phyloP scores from a whole-genome alignment of 140 eudicot species.

The Cichorium intybus region DNA sequence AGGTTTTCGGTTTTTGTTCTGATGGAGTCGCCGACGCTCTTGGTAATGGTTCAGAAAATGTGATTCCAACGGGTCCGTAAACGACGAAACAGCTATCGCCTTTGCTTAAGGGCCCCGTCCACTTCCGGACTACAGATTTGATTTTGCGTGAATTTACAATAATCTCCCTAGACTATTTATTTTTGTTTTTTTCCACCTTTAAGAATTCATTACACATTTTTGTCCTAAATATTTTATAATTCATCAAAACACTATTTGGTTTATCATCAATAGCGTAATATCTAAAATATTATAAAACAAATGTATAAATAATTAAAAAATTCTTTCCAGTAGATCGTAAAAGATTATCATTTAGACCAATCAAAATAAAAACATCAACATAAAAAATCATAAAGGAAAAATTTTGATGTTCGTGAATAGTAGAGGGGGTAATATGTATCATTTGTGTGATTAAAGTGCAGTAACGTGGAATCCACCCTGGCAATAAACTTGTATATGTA shows the following conservation, averaged over 20 bases:
- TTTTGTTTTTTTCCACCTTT: slow-evolving; percentile 1
- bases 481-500: neutral
- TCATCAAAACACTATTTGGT: no score
- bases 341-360: neutral
- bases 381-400: no score
- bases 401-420: neutral
- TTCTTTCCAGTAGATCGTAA: no score
- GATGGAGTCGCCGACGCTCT: slow-evolving; percentile 12
- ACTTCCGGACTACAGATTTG: neutral
- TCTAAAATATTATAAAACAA: neutral
- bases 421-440: neutral
- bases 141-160: neutral
- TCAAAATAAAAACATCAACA: neutral
- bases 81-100: slow-evolving; percentile 22
- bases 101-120: neutral
- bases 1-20: neutral
- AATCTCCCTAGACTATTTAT: neutral
- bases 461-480: slow-evolving; percentile 8
- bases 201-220: neutral
- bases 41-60: slow-evolving; percentile 5
- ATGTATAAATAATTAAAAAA: neutral
- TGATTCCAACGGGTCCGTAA: slow-evolving; percentile 7
- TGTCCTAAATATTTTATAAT: neutral
- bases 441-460: neutral
- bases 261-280: neutral